Conservation (phyloP, 2,329 filamentous ascomycete genomes). For the Penicillium janthinellum region DNA sequence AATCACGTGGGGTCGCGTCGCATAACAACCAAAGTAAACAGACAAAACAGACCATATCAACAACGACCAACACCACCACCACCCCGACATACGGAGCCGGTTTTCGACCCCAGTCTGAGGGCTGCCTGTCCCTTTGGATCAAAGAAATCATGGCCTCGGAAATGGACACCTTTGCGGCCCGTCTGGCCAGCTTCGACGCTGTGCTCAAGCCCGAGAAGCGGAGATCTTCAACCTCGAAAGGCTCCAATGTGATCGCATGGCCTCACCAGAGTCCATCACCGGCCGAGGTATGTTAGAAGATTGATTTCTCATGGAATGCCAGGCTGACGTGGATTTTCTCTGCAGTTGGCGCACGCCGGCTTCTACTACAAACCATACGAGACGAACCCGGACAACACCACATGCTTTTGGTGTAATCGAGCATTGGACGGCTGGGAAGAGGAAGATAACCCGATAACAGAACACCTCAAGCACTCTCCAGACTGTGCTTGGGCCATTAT, state of each 20-base stretch:
- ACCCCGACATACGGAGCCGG: slow-evolving; percentile 2
- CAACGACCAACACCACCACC: slow-evolving; percentile 14
- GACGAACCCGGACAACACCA: slow-evolving; percentile 79
- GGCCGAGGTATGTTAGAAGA: slow-evolving; percentile 57
- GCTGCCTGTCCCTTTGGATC: neutral
- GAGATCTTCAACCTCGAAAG: slow-evolving; percentile 66
- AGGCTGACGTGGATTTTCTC: slow-evolving; percentile 3
- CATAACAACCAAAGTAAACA: slow-evolving; percentile 28
- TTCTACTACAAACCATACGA: slow-evolving; percentile 83
- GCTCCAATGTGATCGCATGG: slow-evolving; percentile 66
- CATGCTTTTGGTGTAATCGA: slow-evolving; percentile 84
- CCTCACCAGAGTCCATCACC: slow-evolving; percentile 71
- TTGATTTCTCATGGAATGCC: neutral
- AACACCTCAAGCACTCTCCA: slow-evolving; percentile 81
- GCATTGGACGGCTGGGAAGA: slow-evolving; percentile 90
- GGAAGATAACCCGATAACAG: slow-evolving; percentile 76
- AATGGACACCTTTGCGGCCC: slow-evolving; percentile 69
- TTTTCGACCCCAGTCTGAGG: neutral
- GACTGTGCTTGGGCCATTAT: slow-evolving; percentile 85
- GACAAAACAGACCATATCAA: slow-evolving; percentile 22
- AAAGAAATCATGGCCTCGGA: slow-evolving; percentile 34
- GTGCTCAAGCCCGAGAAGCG: slow-evolving; percentile 65
- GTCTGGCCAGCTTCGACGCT: slow-evolving; percentile 76
- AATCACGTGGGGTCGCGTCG: slow-evolving; percentile 25
- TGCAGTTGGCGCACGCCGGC: slow-evolving; percentile 81